Evolutionary conservation across 2,329 filamentous ascomycete species (phyloP).

Genomic region (Juglanconis sp.): DNA sequence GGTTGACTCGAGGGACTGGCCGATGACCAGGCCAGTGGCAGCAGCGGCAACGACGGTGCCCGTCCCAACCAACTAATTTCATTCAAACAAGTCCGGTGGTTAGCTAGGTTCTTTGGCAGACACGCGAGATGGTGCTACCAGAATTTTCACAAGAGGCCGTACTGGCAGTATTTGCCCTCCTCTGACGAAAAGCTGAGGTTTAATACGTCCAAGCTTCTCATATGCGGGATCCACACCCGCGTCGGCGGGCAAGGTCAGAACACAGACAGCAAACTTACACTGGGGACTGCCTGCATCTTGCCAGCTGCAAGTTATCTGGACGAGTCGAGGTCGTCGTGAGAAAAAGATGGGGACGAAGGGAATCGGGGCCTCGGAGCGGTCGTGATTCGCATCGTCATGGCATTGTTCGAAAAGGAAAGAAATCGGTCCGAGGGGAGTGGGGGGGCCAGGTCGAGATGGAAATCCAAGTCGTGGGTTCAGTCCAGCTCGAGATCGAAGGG

Average conservation of each 20-base stretch:
- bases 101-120: background rate
- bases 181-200: background rate
- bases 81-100: background rate
- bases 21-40: constrained; percentile 57
- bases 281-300: constrained; percentile 39
- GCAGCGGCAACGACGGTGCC: constrained; percentile 61
- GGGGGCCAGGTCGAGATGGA: background rate
- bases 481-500: background rate
- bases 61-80: constrained; percentile 55
- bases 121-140: background rate
- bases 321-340: constrained; percentile 28
- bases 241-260: background rate
- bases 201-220: constrained; percentile 1
- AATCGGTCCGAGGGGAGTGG: background rate
- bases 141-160: background rate
- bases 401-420: constrained; percentile 24
- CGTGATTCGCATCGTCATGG: constrained; percentile 37
- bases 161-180: background rate
- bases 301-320: constrained; percentile 27
- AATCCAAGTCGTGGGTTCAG: background rate
- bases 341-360: constrained; percentile 27
- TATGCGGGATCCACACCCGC: background rate
- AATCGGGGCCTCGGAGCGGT: constrained; percentile 29
- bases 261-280: constrained; percentile 38
- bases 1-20: constrained; percentile 43